Base-by-base conservation (phyloP, 139 green algal species). In the Micractinium conductrix region DNA sequence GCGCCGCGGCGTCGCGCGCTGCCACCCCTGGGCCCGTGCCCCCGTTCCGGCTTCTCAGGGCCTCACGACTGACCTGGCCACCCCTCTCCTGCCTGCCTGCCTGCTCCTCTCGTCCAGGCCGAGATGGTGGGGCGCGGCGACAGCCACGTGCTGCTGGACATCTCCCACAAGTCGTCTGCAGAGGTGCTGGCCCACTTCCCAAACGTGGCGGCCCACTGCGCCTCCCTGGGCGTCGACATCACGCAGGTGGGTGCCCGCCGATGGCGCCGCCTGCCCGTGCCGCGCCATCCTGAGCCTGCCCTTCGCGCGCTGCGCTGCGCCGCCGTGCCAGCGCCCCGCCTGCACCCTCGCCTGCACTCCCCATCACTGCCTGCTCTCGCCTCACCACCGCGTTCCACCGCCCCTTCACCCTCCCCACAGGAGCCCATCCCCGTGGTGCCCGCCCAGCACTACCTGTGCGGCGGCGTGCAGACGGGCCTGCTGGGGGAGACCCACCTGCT, bases 391-490 rank as follows among this genome's bases (percentile, higher is more conserved):
- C 12, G 55, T 5, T 22, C 19, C 33, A 33, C 45, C 19, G 21
- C 74, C 22, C 28, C 26, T 33, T 50, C 33, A 5, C 17, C 26
- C 53, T n/a, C 2, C 45, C 44, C 21, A 6, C 43, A 44, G 40
- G 90, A 98, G 33, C 93, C 95, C 40, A 99, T 99, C 81, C 97
- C 97, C 0, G 97, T 99, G 16, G 91, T 97, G 38, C 97, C 97
- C 0, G 96, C 95, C 6, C 95, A 98, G 89, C 97, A 99, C 90
- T 99, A 99, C 93, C 95, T 98, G 65, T 99, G 97, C 87, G 97
- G 97, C 35, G 97, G 97, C n/a, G 94, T 99, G 33, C 69, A 93
- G 83, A 95, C 96, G 0, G 96, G 96, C 37, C 85, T 99, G 79
- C 74, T 91, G 24, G 97, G 94, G 0, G 94, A 98, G 88, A 99